Evolutionary conservation across 768 basidiomycete genomes (phyloP), one percentile per base, ranked within the genome.

Genomic region (Phlebiopsis gigantea): DNA sequence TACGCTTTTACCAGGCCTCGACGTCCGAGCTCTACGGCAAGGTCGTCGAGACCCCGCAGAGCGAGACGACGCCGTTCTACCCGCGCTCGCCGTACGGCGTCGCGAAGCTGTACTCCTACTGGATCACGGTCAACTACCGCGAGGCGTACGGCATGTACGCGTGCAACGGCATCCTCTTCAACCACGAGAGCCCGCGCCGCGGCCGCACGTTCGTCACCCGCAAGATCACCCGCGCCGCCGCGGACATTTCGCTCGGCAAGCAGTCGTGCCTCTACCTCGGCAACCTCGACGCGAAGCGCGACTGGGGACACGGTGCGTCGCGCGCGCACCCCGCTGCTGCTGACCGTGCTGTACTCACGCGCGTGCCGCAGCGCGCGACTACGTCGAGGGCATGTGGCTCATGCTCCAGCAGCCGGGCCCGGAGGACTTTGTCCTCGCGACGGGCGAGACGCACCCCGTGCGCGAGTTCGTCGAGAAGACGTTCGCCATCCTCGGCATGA

Each of bases 21-120:
- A 98, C 95, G 10, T 97, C 94, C 4, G 95, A 98, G 73, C 80
- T 98, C 14, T 98, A 98, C 72, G 95, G 95, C 57, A 94, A 96
- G 75, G 96, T 98, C 64, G 87, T 92, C 61, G 90, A 95, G 73
- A 92, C 91, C 6, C 95, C 94, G 1, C 95, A 98, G 73, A 88
- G 83, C 72, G 95, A 98, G 77, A 90, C 87, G 1, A 98, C 95
- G 0, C 95, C 95, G 0, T 98, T 98, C 79, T 96, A 98, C 76
- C 95, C 95, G n/a, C 90, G 95, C 56, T 91, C 88, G 49, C 95
- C 95, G 0, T 98, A 98, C 66, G 95, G 96, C 45, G 92, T 89
- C 56, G 95, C 95, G 43, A 98, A 98, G 76, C 77, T 98, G 46
- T 94, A 93, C 68, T 88, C 85, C 22, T 93, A 84, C 71, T 93